Evolutionary conservation across 345 rosid species (phyloP).

Genomic region (Salix udensis): DNA sequence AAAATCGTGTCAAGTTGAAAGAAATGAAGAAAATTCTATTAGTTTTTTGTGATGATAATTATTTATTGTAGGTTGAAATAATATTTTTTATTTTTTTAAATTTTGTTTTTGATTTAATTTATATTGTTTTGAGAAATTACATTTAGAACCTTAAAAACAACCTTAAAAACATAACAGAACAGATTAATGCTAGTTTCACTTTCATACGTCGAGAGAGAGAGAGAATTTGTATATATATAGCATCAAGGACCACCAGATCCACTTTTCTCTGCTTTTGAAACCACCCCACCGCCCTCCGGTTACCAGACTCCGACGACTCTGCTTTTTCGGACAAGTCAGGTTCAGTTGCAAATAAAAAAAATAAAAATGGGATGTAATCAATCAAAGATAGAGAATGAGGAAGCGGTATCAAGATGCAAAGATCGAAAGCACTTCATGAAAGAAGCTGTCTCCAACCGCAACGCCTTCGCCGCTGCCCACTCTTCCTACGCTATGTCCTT

Average conservation of each 20-base stretch:
- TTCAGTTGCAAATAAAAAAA: background rate
- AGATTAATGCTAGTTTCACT: no score
- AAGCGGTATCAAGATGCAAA: constrained; percentile 79
- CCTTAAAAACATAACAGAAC: no score
- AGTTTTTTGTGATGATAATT: no score
- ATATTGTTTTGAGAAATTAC: no score
- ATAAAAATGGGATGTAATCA: constrained; percentile 75
- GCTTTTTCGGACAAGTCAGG: background rate
- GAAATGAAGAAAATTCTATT: no score
- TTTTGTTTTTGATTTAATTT: no score
- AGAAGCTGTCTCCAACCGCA: constrained; percentile 64
- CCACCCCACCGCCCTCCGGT: background rate
- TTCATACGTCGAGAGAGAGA: no score
- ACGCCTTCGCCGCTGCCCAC: constrained; percentile 99
- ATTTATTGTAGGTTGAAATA: no score
- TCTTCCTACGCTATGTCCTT: constrained; percentile 69
- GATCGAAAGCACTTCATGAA: constrained; percentile 66
- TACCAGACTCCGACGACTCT: background rate
- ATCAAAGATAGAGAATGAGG: constrained; percentile 95
- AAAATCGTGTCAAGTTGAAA: no score
- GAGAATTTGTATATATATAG: no score
- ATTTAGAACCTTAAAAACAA: no score
- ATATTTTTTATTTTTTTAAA: no score
- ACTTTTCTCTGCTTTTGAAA: background rate
- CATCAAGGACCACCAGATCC: background rate